Conservation (phyloP, 495 filamentous ascomycete genomes). For the Xylaria nigripes region DNA sequence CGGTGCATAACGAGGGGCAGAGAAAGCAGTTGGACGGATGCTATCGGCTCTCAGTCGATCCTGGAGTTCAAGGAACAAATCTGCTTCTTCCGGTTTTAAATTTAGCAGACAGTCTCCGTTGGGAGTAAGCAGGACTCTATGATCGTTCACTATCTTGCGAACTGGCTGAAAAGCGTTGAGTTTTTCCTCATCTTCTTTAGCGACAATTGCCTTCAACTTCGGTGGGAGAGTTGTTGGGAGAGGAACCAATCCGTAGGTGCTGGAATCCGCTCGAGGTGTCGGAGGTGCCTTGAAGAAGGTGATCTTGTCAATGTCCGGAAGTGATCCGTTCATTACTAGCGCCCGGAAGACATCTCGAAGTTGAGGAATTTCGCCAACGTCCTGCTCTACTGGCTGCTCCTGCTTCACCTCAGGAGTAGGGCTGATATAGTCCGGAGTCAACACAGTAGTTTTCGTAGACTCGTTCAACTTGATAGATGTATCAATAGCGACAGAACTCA, state of each 20-base stretch:
- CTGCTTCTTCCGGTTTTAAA: conserved; percentile 66
- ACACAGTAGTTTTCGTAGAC: conserved; percentile 27
- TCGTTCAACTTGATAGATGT: conserved; percentile 28
- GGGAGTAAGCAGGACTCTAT: conserved; percentile 63
- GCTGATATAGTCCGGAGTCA: conserved; percentile 24
- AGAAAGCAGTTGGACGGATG: conserved; percentile 39
- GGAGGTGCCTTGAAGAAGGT: conserved; percentile 23
- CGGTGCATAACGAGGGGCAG: conserved; percentile 37
- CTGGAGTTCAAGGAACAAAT: conserved; percentile 68
- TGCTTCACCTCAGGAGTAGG: conserved; percentile 18
- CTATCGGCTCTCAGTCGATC: conserved; percentile 42
- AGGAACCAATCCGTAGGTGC: conserved; percentile 2
- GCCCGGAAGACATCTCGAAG: conserved; percentile 24
- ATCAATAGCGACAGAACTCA: conserved; percentile 16
- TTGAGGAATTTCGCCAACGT: conserved; percentile 24
- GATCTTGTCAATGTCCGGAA: conserved; percentile 21
- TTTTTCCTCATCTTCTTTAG: conserved; percentile 41
- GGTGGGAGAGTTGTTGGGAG: conserved; percentile 24
- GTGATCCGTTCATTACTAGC: conserved; percentile 14
- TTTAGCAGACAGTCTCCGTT: conserved; percentile 71
- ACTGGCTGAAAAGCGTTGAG: conserved; percentile 43
- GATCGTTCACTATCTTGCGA: conserved; percentile 41
- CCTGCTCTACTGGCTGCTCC: conserved; percentile 23
- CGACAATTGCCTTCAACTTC: conserved; percentile 41
- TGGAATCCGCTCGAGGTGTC: conserved; percentile 18